Conservation (phyloP, 2,329 filamentous ascomycete genomes). For the Diaporthe eres region DNA sequence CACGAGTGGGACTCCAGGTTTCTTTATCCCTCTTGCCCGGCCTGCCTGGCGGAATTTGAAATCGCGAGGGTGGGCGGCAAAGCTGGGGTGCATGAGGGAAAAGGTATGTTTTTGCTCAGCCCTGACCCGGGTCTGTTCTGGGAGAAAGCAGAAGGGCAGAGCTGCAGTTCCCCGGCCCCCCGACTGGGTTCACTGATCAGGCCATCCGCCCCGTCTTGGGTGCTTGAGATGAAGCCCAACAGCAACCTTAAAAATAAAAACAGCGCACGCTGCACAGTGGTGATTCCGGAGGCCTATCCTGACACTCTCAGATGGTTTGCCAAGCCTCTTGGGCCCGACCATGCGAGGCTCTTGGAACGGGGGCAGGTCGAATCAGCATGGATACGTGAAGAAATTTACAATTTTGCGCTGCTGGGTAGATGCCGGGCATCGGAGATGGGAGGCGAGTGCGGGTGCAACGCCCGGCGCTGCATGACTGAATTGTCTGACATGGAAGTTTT, state of each 20-base stretch:
- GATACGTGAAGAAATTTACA: slow-evolving; percentile 18
- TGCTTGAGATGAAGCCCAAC: slow-evolving; percentile 21
- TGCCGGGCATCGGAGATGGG: slow-evolving; percentile 32
- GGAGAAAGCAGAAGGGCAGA: background rate
- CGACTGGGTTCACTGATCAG: slow-evolving; percentile 26
- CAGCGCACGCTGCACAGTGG: background rate
- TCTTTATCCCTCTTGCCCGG: slow-evolving; percentile 12
- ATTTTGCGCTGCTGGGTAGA: slow-evolving; percentile 22
- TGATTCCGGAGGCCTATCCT: background rate
- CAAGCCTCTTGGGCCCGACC: slow-evolving; percentile 16
- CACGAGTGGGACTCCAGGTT: background rate
- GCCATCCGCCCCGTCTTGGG: slow-evolving; percentile 26
- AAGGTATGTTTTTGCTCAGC: background rate
- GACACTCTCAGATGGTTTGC: slow-evolving; percentile 21
- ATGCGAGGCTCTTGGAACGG: background rate
- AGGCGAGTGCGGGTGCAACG: slow-evolving; percentile 4
- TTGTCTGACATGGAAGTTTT: slow-evolving; percentile 20
- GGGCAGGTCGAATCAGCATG: slow-evolving; percentile 26
- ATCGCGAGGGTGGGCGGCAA: slow-evolving; percentile 11
- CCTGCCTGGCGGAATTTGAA: background rate
- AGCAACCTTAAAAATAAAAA: slow-evolving; percentile 27
- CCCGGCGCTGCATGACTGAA: slow-evolving; percentile 31
- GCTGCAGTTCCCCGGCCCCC: background rate
- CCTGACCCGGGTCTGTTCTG: slow-evolving; percentile 10
- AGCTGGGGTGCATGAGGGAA: slow-evolving; percentile 35